Evolutionary conservation across 208 protist genomes (phyloP).

Genomic region (Novymonas esmeraldas): DNA sequence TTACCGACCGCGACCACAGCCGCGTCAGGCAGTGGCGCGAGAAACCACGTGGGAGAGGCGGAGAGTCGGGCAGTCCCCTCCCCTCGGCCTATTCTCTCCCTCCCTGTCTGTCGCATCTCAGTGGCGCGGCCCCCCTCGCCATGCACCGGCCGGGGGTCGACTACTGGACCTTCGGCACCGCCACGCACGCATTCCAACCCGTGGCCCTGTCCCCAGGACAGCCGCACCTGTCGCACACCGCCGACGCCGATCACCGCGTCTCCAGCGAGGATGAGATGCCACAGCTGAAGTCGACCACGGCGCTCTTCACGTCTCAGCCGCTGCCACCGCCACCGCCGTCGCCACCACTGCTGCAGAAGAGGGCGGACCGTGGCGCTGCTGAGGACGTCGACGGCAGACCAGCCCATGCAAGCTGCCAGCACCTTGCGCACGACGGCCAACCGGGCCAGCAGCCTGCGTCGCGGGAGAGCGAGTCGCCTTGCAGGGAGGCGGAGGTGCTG

Average conservation of each 20-base stretch:
- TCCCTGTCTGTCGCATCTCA: too few species aligned
- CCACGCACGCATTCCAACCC: neutral
- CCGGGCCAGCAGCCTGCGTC: too few species aligned
- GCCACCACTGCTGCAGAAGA: neutral
- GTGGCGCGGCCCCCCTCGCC: too few species aligned
- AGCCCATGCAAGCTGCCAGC: too few species aligned
- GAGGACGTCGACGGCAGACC: neutral
- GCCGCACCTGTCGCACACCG: slow-evolving; percentile 9
- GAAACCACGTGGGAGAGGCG: too few species aligned
- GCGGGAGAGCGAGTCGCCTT: neutral
- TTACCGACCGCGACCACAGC: too few species aligned
- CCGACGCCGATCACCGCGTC: neutral
- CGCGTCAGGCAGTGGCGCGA: too few species aligned
- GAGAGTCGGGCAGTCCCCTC: too few species aligned
- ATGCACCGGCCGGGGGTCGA: slow-evolving; percentile 27
- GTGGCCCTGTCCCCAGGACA: slow-evolving; percentile 2
- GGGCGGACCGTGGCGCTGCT: too few species aligned
- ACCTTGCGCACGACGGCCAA: too few species aligned
- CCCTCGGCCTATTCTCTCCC: too few species aligned
- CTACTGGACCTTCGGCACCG: slow-evolving; percentile 10
- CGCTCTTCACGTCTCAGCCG: neutral
- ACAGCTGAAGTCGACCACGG: neutral
- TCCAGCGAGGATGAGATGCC: neutral
- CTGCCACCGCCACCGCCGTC: neutral
- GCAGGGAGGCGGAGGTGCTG: neutral